phyloP scores from a whole-genome alignment of 2,329 filamentous ascomycete genomes.

The Lachnellula hyalina region DNA sequence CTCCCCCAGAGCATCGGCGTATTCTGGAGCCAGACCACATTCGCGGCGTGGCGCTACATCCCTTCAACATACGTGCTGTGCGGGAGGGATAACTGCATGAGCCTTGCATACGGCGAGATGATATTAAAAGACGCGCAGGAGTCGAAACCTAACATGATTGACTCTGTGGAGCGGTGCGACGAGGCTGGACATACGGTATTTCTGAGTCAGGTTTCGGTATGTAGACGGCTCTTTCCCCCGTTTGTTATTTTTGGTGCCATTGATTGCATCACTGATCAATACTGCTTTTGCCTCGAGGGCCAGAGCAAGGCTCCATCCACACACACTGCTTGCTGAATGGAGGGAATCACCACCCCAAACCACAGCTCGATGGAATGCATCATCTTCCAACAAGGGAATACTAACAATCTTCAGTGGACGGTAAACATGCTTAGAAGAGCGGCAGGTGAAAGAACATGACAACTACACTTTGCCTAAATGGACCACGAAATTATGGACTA shows the following conservation, averaged over 20 bases:
- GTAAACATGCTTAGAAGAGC: constrained; percentile 8
- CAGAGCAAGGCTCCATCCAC: background rate
- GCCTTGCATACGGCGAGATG: constrained; percentile 11
- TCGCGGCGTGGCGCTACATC: constrained; percentile 26
- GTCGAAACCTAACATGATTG: constrained; percentile 10
- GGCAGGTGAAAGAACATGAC: constrained; percentile 3
- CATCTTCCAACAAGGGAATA: background rate
- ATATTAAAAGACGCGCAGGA: constrained; percentile 11
- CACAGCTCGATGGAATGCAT: background rate
- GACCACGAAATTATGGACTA: too few species aligned
- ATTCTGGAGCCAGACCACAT: constrained; percentile 23
- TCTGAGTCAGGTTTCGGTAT: constrained; percentile 9
- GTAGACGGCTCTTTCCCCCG: background rate
- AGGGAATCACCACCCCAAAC: background rate
- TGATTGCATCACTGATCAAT: background rate
- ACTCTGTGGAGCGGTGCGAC: constrained; percentile 14
- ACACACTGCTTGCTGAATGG: background rate
- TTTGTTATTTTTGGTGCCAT: background rate
- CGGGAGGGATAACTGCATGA: constrained; percentile 18
- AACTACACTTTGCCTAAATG: background rate
- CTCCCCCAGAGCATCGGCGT: constrained; percentile 34
- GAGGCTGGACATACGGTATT: constrained; percentile 16
- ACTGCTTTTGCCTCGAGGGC: background rate
- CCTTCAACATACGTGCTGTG: constrained; percentile 25
- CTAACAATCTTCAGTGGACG: constrained; percentile 5